These are phyloP conservation scores for Phellopilus nigrolimitatus DNA, from an alignment of 1,284 basidiomycete species.

Conservation along the genomic window DNA sequence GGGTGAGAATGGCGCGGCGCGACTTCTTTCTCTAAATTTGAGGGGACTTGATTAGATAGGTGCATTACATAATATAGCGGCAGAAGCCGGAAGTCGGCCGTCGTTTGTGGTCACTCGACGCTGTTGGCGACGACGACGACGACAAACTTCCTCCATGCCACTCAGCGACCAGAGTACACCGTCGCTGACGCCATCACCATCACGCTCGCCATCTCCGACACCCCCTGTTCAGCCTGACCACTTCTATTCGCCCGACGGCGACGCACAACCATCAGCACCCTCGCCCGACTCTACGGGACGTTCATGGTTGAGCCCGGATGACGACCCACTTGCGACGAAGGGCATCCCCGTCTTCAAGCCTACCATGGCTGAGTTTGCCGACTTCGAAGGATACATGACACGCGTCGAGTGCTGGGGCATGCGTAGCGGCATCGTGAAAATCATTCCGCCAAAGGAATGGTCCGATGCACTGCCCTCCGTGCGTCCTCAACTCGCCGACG, in stretches of 20 bases:
- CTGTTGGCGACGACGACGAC: slow-evolving; percentile 1
- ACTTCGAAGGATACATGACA: slow-evolving; percentile 87
- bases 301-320: slow-evolving; percentile 68
- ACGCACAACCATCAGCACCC: slow-evolving; percentile 36
- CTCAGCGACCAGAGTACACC: slow-evolving; percentile 12
- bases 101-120: too few species aligned
- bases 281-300: slow-evolving; percentile 56
- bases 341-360: slow-evolving; percentile 95
- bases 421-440: slow-evolving; percentile 87
- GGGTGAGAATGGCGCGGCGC: too few species aligned
- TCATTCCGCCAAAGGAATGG: slow-evolving; percentile 93
- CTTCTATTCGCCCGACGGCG: slow-evolving; percentile 59
- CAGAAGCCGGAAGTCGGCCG: too few species aligned
- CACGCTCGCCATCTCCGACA: slow-evolving; percentile 18
- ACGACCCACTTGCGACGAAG: slow-evolving; percentile 78
- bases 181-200: slow-evolving; percentile 16
- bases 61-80: too few species aligned
- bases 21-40: too few species aligned
- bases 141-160: too few species aligned
- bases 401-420: slow-evolving; percentile 83
- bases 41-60: too few species aligned
- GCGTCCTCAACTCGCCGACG: slow-evolving; percentile 59
- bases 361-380: slow-evolving; percentile 80
- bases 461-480: slow-evolving; percentile 67
- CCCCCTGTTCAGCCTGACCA: slow-evolving; percentile 67